These are phyloP conservation scores for Yarrowia galli DNA, from an alignment of 1,139 yeast genomes.

Conservation along the genomic window DNA sequence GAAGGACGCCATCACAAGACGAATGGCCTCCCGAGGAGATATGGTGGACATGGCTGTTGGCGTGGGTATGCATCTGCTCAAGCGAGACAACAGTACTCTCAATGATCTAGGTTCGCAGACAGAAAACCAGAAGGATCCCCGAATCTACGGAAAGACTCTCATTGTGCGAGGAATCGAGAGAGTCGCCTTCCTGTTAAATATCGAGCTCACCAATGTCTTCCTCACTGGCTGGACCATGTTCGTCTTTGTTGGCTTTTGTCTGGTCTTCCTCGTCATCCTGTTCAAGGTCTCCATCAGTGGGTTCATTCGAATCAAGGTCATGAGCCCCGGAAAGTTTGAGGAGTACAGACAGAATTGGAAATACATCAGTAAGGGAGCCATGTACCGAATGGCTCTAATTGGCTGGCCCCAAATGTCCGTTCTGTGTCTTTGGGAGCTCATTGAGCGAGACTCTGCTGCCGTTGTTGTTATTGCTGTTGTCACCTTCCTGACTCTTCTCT, in stretches of 20 bases:
- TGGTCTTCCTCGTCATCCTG: slow-evolving; percentile 67
- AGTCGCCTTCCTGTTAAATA: slow-evolving; percentile 81
- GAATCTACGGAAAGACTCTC: slow-evolving; percentile 48
- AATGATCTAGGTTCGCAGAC: slow-evolving; percentile 9
- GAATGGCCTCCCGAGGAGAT: slow-evolving; percentile 44
- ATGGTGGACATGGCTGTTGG: slow-evolving; percentile 42
- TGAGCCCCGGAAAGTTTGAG: slow-evolving; percentile 66
- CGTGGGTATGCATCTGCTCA: slow-evolving; percentile 40
- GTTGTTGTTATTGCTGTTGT: slow-evolving; percentile 78
- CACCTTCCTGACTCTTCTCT: slow-evolving; percentile 62
- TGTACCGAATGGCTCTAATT: slow-evolving; percentile 79
- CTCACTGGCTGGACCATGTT: slow-evolving; percentile 87
- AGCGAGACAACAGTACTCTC: slow-evolving; percentile 7
- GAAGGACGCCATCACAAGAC: slow-evolving; percentile 38
- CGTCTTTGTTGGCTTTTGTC: slow-evolving; percentile 75
- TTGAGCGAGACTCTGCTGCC: slow-evolving; percentile 83
- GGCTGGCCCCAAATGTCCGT: slow-evolving; percentile 88
- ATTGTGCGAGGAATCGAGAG: slow-evolving; percentile 91
- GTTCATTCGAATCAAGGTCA: slow-evolving; percentile 63
- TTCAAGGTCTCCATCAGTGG: slow-evolving; percentile 81
- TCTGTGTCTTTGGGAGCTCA: slow-evolving; percentile 88
- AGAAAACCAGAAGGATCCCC: slow-evolving; percentile 33
- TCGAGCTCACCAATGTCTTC: slow-evolving; percentile 85
- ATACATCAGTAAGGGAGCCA: slow-evolving; percentile 81
- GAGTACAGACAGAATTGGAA: slow-evolving; percentile 86